phyloP scores from a whole-genome alignment of 169 alveolate species.

The Cryptosporidium ubiquitum region DNA sequence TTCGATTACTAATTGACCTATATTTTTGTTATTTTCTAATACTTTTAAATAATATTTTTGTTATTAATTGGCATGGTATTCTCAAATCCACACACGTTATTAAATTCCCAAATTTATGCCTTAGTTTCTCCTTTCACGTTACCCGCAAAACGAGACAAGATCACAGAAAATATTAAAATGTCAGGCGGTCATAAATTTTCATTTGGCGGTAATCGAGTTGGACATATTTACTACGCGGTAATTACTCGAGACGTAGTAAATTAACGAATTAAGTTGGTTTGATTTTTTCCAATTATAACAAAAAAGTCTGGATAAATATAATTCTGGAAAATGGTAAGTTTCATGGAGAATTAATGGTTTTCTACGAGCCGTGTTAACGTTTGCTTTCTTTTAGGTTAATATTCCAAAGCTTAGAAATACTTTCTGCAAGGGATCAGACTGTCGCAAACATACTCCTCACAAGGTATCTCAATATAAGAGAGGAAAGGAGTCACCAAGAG shows the following conservation, averaged over 20 bases:
- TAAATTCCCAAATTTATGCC: neutral
- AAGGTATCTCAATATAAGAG: slow-evolving; percentile 98
- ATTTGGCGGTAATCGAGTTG: neutral
- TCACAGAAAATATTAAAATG: neutral
- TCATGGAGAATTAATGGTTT: neutral
- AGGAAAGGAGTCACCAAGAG: slow-evolving; percentile 96
- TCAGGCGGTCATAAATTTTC: neutral
- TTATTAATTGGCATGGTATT: slow-evolving; percentile 2
- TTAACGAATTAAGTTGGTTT: slow-evolving; percentile 22
- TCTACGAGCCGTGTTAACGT: neutral
- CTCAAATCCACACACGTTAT: neutral
- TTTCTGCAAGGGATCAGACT: slow-evolving; percentile 66
- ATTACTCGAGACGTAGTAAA: slow-evolving; percentile 57
- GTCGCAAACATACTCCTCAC: slow-evolving; percentile 89
- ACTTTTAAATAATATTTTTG: neutral
- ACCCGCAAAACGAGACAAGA: slow-evolving; percentile 49
- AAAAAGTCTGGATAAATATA: neutral
- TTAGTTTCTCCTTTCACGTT: neutral
- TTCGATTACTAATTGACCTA: neutral
- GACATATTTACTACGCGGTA: slow-evolving; percentile 4
- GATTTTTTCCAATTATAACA: slow-evolving; percentile 18
- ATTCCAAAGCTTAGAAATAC: slow-evolving; percentile 73
- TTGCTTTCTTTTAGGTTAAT: slow-evolving; percentile 22
- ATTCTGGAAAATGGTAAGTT: slow-evolving; percentile 64
- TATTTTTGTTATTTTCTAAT: neutral